Base-by-base conservation (phyloP, 1,284 basidiomycete species). In the Hemileia vastatrix region DNA sequence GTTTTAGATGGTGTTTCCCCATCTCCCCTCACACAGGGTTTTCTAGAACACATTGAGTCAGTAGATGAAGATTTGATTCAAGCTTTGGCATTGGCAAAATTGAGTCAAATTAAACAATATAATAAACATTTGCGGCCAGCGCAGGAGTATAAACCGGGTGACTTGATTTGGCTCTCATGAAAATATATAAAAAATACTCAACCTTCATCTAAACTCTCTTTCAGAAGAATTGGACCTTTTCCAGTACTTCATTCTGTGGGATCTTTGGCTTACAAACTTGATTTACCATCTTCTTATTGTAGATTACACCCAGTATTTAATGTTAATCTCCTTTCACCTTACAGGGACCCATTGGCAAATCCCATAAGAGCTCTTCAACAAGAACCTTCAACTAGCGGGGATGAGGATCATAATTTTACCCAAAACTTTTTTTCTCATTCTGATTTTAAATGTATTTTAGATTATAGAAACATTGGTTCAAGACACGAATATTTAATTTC, bases 281-380 rank as follows among this genome's bases (percentile, higher is more conserved):
- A 44, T 31, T 23, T 53, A 4, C n/a, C 6, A 3, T 11, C 2
- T 6, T 9, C 40, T 2, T 60, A 52, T 18, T 21, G 36, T 2
- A 52, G 40, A 27, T 9, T 60, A 2, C 57, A 60, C 27, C 57
- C 50, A 1, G 57, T 60, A 15, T 60, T 60, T 40, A 60, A 60
- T 47, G 36, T 52, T 2, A 23, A 31, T 24, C 21, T 59, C 4
- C 21, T 57, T 18, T 9, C 27, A n/a, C 55, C 27, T 1, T 9
- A 19, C 4, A 45, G 1, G 15, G 4, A n/a, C n/a, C n/a, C n/a
- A n/a, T n/a, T n/a, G n/a, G n/a, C n/a, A n/a, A n/a, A n/a, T n/a
- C n/a, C n/a, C n/a, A n/a, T n/a, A n/a, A n/a, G n/a, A n/a, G n/a
- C n/a, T n/a, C n/a, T n/a, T n/a, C n/a, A n/a, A n/a, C n/a, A n/a